Base-by-base conservation (phyloP, 139 green algal genomes). In the Chlamydomonas sp. region DNA sequence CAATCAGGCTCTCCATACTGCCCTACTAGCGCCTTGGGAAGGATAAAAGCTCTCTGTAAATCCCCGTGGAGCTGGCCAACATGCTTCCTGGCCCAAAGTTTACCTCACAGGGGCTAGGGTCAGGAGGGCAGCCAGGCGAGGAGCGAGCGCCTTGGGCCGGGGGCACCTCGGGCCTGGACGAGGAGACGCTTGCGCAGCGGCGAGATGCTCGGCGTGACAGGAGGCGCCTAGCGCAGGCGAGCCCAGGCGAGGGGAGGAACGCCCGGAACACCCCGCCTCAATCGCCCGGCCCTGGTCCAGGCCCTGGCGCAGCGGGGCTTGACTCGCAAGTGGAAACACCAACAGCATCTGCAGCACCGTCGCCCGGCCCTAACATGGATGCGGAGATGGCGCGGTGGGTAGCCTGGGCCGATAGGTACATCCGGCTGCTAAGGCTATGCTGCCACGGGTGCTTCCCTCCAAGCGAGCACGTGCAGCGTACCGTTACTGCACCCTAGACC, bases 161-260 rank as follows among this genome's bases (percentile, higher is more conserved):
- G 4, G 64, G 16, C 17, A 5, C 68, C 15, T 15, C 72, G n/a
- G 66, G 7, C 31, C 1, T 67, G 4, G 67, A 79, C 2, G 69
- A 79, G 5, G 59, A 78, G 59, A 4, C 64, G 9, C 20, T 64
- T 73, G 18, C 15, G 5, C 64, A 87, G 73, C 73, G 57, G 2
- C 83, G 83, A 3, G 74, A 74, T 2, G 83, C 62, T 0, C 63
- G 83, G n/a, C 17, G 18, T 9, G 75, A 83, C 20, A 60, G 75
- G 17, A 63, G 84, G 1, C 75, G 63, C 6, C 67, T 78, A 63
- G 77, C 78, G 62, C 74, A 88, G 63, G 64, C 64, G 18, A 88
- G 84, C 75, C 84, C 84, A 5, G 18, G 77, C 1, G 74, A 88
- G 64, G 75, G 84, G 4, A 63, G 84, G 17, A 88, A 88, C 66